A percentile compares a stretch with the other conserved stretches of the same genome.
Conservation (phyloP, 2,329 filamentous ascomycete genomes). For the Paradendryphiella salina region DNA sequence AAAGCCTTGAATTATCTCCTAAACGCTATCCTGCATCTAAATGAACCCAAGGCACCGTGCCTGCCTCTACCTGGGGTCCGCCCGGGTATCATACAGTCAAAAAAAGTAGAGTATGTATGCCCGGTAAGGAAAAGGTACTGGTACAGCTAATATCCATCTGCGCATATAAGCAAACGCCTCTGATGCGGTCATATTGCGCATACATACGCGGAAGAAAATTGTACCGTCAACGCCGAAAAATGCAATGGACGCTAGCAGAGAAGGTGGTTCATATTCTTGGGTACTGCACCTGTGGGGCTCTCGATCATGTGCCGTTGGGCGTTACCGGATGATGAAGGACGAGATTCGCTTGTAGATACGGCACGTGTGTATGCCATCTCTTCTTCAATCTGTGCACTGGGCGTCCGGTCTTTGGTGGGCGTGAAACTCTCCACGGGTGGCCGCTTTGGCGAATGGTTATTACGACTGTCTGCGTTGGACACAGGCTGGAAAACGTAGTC, state of each 20-base stretch:
- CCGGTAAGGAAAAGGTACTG: constrained; percentile 17
- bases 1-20: constrained; percentile 9
- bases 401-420: constrained; percentile 33
- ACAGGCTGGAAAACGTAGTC: constrained; percentile 32
- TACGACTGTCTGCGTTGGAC: constrained; percentile 36
- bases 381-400: constrained; percentile 34
- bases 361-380: constrained; percentile 19
- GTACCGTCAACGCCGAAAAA: constrained; percentile 28
- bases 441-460: constrained; percentile 37
- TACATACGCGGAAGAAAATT: constrained; percentile 8
- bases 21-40: constrained; percentile 9
- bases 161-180: constrained; percentile 22
- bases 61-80: constrained; percentile 14
- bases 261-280: constrained; percentile 28
- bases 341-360: constrained; percentile 26
- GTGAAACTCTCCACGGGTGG: constrained; percentile 39
- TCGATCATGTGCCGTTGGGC: constrained; percentile 32
- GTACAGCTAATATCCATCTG: constrained; percentile 17
- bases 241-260: constrained; percentile 27
- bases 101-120: constrained; percentile 22
- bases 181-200: constrained; percentile 18
- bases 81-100: constrained; percentile 39
- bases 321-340: constrained; percentile 29
- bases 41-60: constrained; percentile 8
- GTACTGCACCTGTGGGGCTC: constrained; percentile 27